Evolutionary conservation across 257 asterid genomes (phyloP).

Genomic region (Ilex asprella): DNA sequence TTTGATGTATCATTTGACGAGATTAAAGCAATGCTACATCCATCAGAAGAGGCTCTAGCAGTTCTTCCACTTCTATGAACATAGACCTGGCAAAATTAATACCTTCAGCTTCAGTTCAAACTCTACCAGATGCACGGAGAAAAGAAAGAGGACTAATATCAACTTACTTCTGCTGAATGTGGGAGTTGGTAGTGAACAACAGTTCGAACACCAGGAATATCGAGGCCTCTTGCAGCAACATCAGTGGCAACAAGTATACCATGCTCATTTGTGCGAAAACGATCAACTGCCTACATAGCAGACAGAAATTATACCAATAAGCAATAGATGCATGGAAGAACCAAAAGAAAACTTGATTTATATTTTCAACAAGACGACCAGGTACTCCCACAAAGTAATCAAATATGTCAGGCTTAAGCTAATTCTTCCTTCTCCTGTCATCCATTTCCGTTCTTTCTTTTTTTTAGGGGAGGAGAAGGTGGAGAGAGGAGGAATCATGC

Average conservation of each 20-base stretch:
- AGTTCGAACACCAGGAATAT: conserved; percentile 82
- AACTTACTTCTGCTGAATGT: conserved; percentile 81
- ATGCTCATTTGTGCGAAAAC: conserved; percentile 69
- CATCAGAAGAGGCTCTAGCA: conserved; percentile 93
- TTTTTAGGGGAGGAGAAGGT: too few species aligned
- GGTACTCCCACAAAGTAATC: background rate
- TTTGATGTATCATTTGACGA: conserved; percentile 88
- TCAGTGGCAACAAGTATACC: conserved; percentile 91
- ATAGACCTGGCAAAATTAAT: conserved; percentile 49
- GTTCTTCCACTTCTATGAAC: conserved; percentile 99
- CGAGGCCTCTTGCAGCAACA: conserved; percentile 97
- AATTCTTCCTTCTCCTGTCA: background rate
- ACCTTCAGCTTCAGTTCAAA: conserved; percentile 5
- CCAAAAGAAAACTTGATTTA: background rate
- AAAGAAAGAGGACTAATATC: conserved; percentile 8
- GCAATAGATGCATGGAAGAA: conserved; percentile 2
- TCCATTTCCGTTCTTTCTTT: too few species aligned
- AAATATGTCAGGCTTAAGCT: background rate
- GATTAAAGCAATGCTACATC: conserved; percentile 87
- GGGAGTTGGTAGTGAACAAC: conserved; percentile 99
- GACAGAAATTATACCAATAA: conserved; percentile 9
- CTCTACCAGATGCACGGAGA: background rate
- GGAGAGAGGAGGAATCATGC: too few species aligned
- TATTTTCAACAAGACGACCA: background rate
- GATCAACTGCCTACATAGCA: conserved; percentile 77